These are phyloP conservation scores for Articulospora tetracladia DNA, from an alignment of 495 filamentous ascomycete species.

Conservation along the genomic window DNA sequence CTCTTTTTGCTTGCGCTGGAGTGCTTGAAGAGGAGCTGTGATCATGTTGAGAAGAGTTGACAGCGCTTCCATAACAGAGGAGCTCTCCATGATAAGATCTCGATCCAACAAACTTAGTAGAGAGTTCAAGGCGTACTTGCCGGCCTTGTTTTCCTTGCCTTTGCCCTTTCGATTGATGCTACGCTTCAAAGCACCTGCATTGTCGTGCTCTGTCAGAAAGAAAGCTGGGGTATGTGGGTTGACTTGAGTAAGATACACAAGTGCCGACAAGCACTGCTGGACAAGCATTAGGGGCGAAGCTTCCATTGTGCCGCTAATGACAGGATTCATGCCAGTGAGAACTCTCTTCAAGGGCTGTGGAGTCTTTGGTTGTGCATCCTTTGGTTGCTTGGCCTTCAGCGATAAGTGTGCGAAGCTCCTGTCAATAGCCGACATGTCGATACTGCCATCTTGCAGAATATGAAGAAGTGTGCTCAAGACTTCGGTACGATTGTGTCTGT, in stretches of 20 bases:
- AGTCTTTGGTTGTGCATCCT: constrained; percentile 66
- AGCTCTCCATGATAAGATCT: constrained; percentile 90
- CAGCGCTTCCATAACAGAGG: constrained; percentile 89
- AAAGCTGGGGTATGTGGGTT: constrained; percentile 85
- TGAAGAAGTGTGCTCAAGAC: constrained; percentile 91
- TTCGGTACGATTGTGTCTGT: constrained; percentile 88
- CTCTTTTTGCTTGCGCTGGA: constrained; percentile 80
- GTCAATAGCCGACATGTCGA: constrained; percentile 89
- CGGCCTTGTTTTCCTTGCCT: constrained; percentile 73
- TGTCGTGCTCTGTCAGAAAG: constrained; percentile 95
- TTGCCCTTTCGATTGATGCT: constrained; percentile 80
- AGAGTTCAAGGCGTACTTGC: constrained; percentile 88
- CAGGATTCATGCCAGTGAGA: constrained; percentile 28
- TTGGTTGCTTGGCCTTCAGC: constrained; percentile 79
- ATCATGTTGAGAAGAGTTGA: constrained; percentile 82
- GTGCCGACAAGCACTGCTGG: constrained; percentile 83
- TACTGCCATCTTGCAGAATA: constrained; percentile 94
- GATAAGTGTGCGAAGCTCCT: constrained; percentile 92
- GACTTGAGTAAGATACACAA: constrained; percentile 75
- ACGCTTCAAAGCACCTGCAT: constrained; percentile 64
- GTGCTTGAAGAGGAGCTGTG: constrained; percentile 76
- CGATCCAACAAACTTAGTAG: constrained; percentile 85
- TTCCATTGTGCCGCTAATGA: constrained; percentile 50
- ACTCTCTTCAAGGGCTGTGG: constrained; percentile 70
- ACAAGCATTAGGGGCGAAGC: constrained; percentile 92